Evolutionary conservation across 805 yeast genomes (phyloP).

Genomic region (Kazachstania africana): DNA sequence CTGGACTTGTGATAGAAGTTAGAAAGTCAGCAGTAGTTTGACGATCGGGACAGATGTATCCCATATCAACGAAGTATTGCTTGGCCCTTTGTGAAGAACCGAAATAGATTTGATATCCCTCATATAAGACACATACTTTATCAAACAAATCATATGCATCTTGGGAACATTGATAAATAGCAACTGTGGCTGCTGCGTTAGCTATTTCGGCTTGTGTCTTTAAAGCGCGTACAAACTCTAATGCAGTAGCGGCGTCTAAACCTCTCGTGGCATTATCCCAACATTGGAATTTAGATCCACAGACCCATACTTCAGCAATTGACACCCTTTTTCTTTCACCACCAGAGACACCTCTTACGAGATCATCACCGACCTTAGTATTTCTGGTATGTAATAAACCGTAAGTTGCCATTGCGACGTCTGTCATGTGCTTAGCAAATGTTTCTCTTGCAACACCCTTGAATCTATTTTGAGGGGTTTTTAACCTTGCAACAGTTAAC

Average conservation of each 20-base stretch:
- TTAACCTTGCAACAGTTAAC: neutral
- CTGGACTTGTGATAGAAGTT: neutral
- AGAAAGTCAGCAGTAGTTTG: neutral
- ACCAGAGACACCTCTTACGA: neutral
- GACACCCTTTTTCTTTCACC: neutral
- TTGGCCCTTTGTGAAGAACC: neutral
- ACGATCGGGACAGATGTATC: neutral
- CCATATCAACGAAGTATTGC: neutral
- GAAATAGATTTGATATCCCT: neutral
- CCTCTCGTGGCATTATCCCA: conserved; percentile 46
- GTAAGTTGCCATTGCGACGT: neutral
- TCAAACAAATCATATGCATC: conserved; percentile 53
- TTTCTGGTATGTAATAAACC: neutral
- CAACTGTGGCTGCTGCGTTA: neutral
- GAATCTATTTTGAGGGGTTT: neutral
- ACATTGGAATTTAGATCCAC: conserved; percentile 28
- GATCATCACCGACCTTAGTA: neutral
- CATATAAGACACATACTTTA: conserved; percentile 36
- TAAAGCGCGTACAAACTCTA: neutral
- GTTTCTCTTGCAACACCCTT: neutral
- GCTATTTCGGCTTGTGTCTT: neutral
- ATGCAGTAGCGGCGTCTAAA: neutral
- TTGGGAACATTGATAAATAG: conserved; percentile 45
- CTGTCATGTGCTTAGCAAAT: neutral
- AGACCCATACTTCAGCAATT: neutral